Evolutionary conservation across 306 rosid genomes (phyloP), one percentile per base, ranked within the genome.

Genomic region (Geum urbanum): DNA sequence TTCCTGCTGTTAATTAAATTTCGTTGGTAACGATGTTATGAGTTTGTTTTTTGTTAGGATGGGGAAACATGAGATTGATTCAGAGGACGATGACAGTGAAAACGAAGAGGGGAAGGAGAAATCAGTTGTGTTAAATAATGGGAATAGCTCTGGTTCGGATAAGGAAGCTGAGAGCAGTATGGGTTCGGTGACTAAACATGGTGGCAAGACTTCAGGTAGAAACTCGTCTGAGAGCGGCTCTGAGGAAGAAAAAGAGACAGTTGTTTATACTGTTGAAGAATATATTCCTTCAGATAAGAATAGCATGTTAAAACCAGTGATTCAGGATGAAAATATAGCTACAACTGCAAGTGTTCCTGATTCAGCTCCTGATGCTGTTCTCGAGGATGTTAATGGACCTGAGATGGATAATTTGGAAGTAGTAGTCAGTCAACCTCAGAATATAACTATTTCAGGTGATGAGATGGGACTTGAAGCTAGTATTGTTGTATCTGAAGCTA

Each of bases 1-100:
- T 2, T 32, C 4, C 37, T 32, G 37, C 45, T 27, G 20, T 5
- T 46, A 32, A 58, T 49, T 67, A 69, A 69, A 56, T 68, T 68
- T 19, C 8, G 13, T 53, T 55, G 77, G 61, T 84, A 57, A 76
- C 75, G 69, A 69, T 75, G 53, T 62, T 27, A 70, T 75, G 52
- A 67, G 45, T 57, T 24, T 58, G 10, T 7, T 1, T 15, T 57
- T 79, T 74, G 49, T 63, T 74, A 95, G 99, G 99, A 87, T 84
- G 97, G 97, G 97, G 50, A 91, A 75, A 79, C 86, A 85, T 77
- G 98, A 88, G 45, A 81, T 84, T 44, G 99, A 82, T 78, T 77
- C 91, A 0, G 94, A 88, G 63, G 89, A 73, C 6, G 88, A 76
- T 52, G 82, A 67, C 14, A 71, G 80, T 39, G 86, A 73, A 22